These are phyloP conservation scores for Calycina marina DNA, from an alignment of 2,329 filamentous ascomycete species.

Conservation along the genomic window DNA sequence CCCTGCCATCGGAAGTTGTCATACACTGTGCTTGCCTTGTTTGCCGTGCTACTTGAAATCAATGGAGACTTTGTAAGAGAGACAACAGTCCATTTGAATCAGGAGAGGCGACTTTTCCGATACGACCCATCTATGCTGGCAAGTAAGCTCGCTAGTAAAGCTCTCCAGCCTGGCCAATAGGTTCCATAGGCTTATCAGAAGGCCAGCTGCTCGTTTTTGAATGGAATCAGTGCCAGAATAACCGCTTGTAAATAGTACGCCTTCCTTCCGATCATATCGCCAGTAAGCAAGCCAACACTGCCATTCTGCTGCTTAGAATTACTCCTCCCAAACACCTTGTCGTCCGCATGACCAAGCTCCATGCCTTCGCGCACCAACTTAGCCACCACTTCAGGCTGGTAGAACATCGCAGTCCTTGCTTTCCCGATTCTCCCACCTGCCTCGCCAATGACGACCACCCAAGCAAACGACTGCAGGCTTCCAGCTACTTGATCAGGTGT, in stretches of 20 bases:
- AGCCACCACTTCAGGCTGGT: constrained; percentile 25
- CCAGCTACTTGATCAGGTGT: constrained; percentile 8
- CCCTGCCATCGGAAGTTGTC: no score
- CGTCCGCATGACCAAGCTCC: constrained; percentile 28
- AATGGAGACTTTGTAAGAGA: no score
- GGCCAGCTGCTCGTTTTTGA: constrained; percentile 23
- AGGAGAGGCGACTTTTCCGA: no score
- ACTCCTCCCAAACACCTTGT: constrained; percentile 24
- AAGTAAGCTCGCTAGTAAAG: no score
- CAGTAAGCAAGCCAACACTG: constrained; percentile 28
- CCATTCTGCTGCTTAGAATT: constrained; percentile 27
- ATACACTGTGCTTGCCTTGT: no score
- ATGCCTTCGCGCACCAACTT: constrained; percentile 24
- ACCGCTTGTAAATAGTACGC: constrained; percentile 27
- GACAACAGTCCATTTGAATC: no score
- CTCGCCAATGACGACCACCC: constrained; percentile 24
- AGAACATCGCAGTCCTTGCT: constrained; percentile 26
- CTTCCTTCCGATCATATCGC: constrained; percentile 24
- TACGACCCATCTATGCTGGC: no score
- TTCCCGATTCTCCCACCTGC: constrained; percentile 22
- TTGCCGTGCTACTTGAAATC: no score
- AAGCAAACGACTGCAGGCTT: constrained; percentile 26
- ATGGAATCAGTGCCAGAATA: constrained; percentile 28
- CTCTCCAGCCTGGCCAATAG: no score
- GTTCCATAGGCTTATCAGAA: constrained; percentile 21